Base-by-base conservation (phyloP, 345 rosid species). In the Luvunga scandens region DNA sequence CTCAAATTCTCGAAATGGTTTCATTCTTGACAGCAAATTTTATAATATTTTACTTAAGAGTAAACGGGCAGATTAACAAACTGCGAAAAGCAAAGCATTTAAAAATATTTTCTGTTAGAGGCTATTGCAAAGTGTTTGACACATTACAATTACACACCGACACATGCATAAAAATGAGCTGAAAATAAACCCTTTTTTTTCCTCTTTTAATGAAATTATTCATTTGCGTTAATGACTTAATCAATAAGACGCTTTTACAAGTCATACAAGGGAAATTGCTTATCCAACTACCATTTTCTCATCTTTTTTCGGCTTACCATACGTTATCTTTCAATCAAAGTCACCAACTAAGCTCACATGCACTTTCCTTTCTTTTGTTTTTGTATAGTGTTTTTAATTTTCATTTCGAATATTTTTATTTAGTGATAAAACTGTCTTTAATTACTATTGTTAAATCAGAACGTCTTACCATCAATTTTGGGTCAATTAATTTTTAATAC, bases 241-340 rank as follows among this genome's bases (percentile, higher is more conserved):
- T 7, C 16, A 19, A 19, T 53, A 19, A 18, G 61, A 39, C 50
- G 31, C 27, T 28, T 71, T 53, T 31, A 22, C 55, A 24, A 16
- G 50, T 36, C 18, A 39, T 61, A 62, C 69, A 42, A 39, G 7
- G 59, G 77, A 74, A 74, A 73, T 28, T n/a, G 55, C 36, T 60
- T 36, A 7, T 73, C 34, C 53, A 73, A 60, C 75, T n/a, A 57
- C 66, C 76, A 73, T 36, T 34, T 73, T 14, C 9, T 24, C 53
- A 18, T 48, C 16, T 12, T 13, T 45, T 5, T 25, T 69, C 27
- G 7, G 34, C 12, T 16, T 64, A 16, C n/a, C 39, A 5, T 64
- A 6, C 3, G 5, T 13, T 12, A 14, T 18, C 10, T 70, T 19
- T 70, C 61, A 19, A 70, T 22, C 60, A 16, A n/a, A 31, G 21